These are phyloP conservation scores for Beauveria rudraprayagi DNA, from an alignment of 2,329 filamentous ascomycete genomes.

Conservation along the genomic window DNA sequence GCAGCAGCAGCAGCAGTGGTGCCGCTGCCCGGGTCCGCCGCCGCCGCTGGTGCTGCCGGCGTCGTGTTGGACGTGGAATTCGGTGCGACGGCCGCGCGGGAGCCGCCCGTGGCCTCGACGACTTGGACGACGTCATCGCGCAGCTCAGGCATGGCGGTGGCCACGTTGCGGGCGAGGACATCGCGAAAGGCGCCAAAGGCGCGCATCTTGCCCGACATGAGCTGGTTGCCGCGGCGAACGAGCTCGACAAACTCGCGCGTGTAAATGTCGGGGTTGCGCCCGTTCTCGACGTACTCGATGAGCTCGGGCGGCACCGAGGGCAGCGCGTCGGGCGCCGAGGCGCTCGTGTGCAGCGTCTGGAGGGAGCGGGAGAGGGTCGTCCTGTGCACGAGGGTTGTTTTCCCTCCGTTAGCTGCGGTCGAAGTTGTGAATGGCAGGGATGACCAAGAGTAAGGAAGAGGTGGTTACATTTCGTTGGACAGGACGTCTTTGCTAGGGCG, in stretches of 20 bases:
- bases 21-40: neutral
- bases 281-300: constrained; percentile 61
- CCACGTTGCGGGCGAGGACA: constrained; percentile 51
- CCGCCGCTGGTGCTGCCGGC: neutral
- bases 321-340: constrained; percentile 33
- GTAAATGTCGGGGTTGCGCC: constrained; percentile 67
- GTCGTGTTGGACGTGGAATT: neutral
- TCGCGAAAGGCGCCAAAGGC: constrained; percentile 56
- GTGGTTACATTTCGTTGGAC: constrained; percentile 39
- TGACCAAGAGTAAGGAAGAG: neutral
- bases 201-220: constrained; percentile 55
- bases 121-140: constrained; percentile 43
- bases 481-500: constrained; percentile 49
- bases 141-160: constrained; percentile 51
- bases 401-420: neutral
- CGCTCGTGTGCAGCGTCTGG: constrained; percentile 31
- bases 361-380: constrained; percentile 33
- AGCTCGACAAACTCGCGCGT: constrained; percentile 66
- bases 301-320: constrained; percentile 54
- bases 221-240: constrained; percentile 57
- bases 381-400: constrained; percentile 16
- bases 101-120: constrained; percentile 37
- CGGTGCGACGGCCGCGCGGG: neutral
- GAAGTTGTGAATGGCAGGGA: too few species aligned
- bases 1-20: neutral